Conservation (phyloP, 192 early-diverging fungal genomes). For the Coemansia sp. region DNA sequence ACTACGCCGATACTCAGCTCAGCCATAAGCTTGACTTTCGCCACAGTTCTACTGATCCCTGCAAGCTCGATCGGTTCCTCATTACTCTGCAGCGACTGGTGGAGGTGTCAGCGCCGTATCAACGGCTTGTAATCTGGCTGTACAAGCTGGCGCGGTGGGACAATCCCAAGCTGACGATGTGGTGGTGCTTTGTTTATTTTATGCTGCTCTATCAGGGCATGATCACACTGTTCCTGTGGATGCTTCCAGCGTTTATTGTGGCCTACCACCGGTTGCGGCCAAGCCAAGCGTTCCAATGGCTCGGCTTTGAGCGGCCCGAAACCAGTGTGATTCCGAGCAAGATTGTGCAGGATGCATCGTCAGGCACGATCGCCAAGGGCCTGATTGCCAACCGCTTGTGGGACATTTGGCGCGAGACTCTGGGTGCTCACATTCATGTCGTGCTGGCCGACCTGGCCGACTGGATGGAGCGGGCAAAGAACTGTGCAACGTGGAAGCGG, state of each 20-base stretch:
- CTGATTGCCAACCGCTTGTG: conserved; percentile 47
- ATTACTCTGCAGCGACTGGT: conserved; percentile 51
- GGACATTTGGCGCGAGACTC: conserved; percentile 52
- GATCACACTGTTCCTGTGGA: conserved; percentile 34
- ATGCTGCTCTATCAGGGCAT: conserved; percentile 42
- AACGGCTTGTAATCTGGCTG: conserved; percentile 52
- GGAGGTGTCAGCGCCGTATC: conserved; percentile 53
- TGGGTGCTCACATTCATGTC: conserved; percentile 49
- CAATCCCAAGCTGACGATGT: conserved; percentile 37
- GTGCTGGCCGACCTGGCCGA: conserved; percentile 50
- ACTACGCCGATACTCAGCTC: conserved; percentile 49
- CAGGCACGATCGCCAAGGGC: conserved; percentile 48
- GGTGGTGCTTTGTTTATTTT: conserved; percentile 54
- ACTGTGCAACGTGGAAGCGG: conserved; percentile 54
- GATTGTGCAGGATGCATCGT: conserved; percentile 43
- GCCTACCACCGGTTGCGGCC: conserved; percentile 54
- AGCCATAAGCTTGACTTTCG: conserved; percentile 51
- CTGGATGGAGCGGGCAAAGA: conserved; percentile 56
- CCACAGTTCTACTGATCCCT: conserved; percentile 47
- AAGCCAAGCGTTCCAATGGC: conserved; percentile 49
- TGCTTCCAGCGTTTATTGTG: conserved; percentile 48
- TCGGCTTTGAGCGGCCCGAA: conserved; percentile 51
- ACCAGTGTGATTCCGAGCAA: conserved; percentile 53
- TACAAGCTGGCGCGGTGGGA: conserved; percentile 54
- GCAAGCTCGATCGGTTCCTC: conserved; percentile 49